Conservation (phyloP, 1,284 basidiomycete genomes). For the Fistulinella staudtii region DNA sequence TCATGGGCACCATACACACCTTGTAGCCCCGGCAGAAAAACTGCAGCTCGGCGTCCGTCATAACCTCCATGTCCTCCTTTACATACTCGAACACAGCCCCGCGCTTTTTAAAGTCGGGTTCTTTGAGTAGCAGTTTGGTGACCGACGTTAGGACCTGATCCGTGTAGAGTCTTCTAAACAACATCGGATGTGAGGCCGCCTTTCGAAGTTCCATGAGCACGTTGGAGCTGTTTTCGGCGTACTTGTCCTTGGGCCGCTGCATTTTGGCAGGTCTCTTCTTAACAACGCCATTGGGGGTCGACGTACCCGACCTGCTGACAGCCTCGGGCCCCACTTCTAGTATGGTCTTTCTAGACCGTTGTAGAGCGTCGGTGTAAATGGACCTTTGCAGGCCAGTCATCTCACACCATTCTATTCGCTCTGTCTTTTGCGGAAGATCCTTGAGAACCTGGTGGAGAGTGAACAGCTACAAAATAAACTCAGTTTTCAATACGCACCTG, state of each 20-base stretch:
- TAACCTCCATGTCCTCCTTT: slow-evolving; percentile 90
- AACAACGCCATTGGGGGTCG: slow-evolving; percentile 34
- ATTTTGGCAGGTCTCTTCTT: slow-evolving; percentile 48
- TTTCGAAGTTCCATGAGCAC: slow-evolving; percentile 96
- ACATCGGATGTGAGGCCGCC: slow-evolving; percentile 93
- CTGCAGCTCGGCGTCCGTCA: slow-evolving; percentile 94
- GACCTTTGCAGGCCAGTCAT: slow-evolving; percentile 83
- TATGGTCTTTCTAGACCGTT: slow-evolving; percentile 81
- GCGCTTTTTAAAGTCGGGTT: slow-evolving; percentile 81
- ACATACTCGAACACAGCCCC: slow-evolving; percentile 78
- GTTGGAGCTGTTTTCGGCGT: slow-evolving; percentile 78
- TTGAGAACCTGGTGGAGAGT: slow-evolving; percentile 68
- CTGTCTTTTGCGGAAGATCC: slow-evolving; percentile 89
- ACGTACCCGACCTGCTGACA: slow-evolving; percentile 35
- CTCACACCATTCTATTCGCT: slow-evolving; percentile 91
- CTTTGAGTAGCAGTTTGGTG: slow-evolving; percentile 83
- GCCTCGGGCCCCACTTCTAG: slow-evolving; percentile 47
- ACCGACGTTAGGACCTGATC: slow-evolving; percentile 74
- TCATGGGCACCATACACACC: slow-evolving; percentile 38
- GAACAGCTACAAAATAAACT: slow-evolving; percentile 1
- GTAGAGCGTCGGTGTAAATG: slow-evolving; percentile 84
- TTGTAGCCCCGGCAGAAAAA: slow-evolving; percentile 78
- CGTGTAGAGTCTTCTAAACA: slow-evolving; percentile 85
- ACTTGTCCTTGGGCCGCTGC: slow-evolving; percentile 56
- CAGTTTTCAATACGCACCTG: slow-evolving; percentile 47